These are phyloP conservation scores for Chlorella vulgaris DNA, from an alignment of 139 green algal species.

Conservation along the genomic window DNA sequence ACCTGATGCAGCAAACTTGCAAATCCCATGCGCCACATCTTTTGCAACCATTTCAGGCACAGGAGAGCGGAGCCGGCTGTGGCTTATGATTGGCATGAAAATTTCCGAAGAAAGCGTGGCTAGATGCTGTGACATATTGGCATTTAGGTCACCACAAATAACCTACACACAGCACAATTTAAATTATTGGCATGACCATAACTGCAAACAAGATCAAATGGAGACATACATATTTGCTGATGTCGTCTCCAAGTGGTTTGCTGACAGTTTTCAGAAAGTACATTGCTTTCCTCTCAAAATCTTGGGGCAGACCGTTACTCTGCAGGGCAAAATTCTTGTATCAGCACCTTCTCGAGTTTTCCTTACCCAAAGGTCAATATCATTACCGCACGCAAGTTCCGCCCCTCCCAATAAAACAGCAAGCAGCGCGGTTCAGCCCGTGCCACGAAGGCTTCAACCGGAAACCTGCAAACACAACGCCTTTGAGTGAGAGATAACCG, in stretches of 20 bases:
- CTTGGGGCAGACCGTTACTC: too few species aligned
- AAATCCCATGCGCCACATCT: constrained; percentile 86
- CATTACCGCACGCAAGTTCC: too few species aligned
- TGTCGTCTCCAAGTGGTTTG: background rate
- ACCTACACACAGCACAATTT: constrained; percentile 54
- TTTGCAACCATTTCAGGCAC: constrained; percentile 83
- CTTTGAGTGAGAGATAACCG: too few species aligned
- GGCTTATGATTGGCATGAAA: constrained; percentile 85
- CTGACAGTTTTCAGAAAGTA: background rate
- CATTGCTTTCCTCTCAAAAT: too few species aligned
- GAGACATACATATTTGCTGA: background rate
- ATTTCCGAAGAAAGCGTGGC: constrained; percentile 76
- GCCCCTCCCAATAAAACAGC: too few species aligned
- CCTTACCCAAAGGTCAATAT: too few species aligned
- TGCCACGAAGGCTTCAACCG: too few species aligned
- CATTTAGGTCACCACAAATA: constrained; percentile 76
- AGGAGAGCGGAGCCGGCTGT: constrained; percentile 50
- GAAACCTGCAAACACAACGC: too few species aligned
- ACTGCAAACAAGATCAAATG: background rate
- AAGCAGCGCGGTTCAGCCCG: too few species aligned
- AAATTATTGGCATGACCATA: background rate
- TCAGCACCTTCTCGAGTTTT: too few species aligned
- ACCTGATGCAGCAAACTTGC: constrained; percentile 87
- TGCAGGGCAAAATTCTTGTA: too few species aligned
- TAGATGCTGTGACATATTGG: constrained; percentile 80